These are phyloP conservation scores for Coprinellus aureogranulatus DNA, from an alignment of 768 basidiomycete species.

Conservation along the genomic window DNA sequence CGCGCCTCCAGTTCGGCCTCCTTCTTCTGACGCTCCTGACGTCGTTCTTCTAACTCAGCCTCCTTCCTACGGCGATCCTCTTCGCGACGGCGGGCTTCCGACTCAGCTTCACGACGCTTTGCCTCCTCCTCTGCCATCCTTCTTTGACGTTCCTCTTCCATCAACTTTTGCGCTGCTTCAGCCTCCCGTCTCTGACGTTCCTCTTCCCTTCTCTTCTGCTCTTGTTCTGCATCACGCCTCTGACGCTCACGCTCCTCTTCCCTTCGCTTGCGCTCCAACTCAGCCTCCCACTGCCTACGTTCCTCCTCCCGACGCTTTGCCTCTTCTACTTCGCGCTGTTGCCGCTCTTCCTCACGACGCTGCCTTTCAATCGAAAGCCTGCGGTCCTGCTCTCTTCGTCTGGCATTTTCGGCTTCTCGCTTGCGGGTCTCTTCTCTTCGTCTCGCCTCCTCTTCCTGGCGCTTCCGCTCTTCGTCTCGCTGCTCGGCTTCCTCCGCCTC, in stretches of 20 bases:
- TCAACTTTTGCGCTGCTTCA: no score
- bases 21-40: no score
- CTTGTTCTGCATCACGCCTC: slow-evolving; percentile 1
- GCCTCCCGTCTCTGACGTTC: no score
- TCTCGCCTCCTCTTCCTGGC: no score
- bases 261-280: slow-evolving; percentile 3
- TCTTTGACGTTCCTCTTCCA: slow-evolving; percentile 9
- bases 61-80: no score
- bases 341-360: no score
- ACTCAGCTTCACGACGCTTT: no score
- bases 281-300: neutral
- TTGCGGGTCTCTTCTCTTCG: slow-evolving; percentile 11
- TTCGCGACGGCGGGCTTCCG: no score
- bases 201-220: slow-evolving; percentile 2
- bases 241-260: neutral
- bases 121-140: neutral
- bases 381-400: neutral
- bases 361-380: neutral
- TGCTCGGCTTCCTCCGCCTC: no score
- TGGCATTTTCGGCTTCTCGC: slow-evolving; percentile 6
- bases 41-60: no score
- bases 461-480: no score
- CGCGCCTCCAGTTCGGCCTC: no score
- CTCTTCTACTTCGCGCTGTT: neutral
- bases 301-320: slow-evolving; percentile 4